Conservation (phyloP, 2,329 filamentous ascomycete species). For the Colletotrichum sp. region DNA sequence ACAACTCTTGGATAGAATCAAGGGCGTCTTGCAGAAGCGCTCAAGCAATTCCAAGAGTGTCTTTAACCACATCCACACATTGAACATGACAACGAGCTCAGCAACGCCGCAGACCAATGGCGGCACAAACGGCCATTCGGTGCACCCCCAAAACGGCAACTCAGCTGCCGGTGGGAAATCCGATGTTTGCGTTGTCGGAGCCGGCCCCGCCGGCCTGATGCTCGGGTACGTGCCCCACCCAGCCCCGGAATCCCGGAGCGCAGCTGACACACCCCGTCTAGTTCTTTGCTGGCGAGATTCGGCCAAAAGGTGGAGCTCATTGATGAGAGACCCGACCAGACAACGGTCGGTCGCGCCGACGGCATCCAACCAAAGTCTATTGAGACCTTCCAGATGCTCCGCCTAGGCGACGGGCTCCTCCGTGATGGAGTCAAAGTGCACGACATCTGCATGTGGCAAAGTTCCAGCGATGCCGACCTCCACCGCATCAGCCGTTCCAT, state of each 20-base stretch:
- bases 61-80: background rate
- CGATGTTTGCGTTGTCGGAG: constrained; percentile 12
- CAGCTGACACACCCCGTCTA: background rate
- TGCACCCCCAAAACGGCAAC: background rate
- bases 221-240: constrained; percentile 8
- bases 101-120: background rate
- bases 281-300: constrained; percentile 5
- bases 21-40: background rate
- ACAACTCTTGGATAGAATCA: background rate
- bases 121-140: background rate
- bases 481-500: constrained; percentile 30
- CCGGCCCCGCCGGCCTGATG: constrained; percentile 13
- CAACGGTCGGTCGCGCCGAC: background rate
- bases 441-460: constrained; percentile 15
- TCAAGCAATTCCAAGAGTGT: background rate
- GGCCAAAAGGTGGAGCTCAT: constrained; percentile 3
- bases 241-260: background rate
- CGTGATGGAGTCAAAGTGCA: constrained; percentile 33
- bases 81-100: constrained; percentile 1
- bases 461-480: constrained; percentile 10
- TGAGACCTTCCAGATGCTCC: constrained; percentile 11
- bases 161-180: background rate
- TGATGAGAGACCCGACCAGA: constrained; percentile 2
- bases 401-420: background rate
- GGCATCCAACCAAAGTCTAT: constrained; percentile 13